Evolutionary conservation across 768 basidiomycete species (phyloP).

Genomic region (Mycena polygramma): DNA sequence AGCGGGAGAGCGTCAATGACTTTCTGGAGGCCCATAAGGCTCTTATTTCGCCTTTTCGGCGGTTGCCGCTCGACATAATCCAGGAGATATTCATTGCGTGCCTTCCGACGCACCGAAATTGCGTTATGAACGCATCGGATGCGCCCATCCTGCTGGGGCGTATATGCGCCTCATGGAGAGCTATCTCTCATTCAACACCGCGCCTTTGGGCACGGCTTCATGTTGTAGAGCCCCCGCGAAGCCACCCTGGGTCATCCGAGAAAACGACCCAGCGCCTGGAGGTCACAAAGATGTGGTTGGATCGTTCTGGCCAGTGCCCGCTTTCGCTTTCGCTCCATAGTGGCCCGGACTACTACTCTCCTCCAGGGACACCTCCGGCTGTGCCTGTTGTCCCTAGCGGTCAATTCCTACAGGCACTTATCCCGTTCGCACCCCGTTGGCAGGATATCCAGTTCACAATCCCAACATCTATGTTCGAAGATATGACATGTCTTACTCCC

Average conservation of each 20-base stretch:
- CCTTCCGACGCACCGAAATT: slow-evolving; percentile 25
- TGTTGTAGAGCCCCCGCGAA: slow-evolving; percentile 8
- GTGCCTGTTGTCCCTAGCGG: neutral
- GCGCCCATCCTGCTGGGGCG: slow-evolving; percentile 31
- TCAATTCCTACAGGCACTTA: neutral
- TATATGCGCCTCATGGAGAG: slow-evolving; percentile 33
- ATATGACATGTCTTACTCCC: too few species aligned
- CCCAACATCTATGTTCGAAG: too few species aligned
- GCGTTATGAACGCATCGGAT: slow-evolving; percentile 23
- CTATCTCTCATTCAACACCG: slow-evolving; percentile 22
- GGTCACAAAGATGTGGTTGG: neutral
- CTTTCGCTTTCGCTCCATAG: neutral
- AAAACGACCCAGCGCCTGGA: neutral
- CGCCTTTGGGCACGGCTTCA: slow-evolving; percentile 28
- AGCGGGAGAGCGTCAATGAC: neutral
- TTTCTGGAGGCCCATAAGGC: slow-evolving; percentile 9
- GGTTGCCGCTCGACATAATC: slow-evolving; percentile 15
- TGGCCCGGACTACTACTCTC: too few species aligned
- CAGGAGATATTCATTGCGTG: slow-evolving; percentile 30
- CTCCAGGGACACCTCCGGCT: neutral
- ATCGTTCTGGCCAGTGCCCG: neutral
- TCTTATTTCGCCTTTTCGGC: slow-evolving; percentile 9
- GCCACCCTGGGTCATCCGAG: neutral
- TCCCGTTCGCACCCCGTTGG: neutral
- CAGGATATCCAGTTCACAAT: neutral